Evolutionary conservation across 768 basidiomycete genomes (phyloP).

Genomic region (Hypholoma fasciculare): DNA sequence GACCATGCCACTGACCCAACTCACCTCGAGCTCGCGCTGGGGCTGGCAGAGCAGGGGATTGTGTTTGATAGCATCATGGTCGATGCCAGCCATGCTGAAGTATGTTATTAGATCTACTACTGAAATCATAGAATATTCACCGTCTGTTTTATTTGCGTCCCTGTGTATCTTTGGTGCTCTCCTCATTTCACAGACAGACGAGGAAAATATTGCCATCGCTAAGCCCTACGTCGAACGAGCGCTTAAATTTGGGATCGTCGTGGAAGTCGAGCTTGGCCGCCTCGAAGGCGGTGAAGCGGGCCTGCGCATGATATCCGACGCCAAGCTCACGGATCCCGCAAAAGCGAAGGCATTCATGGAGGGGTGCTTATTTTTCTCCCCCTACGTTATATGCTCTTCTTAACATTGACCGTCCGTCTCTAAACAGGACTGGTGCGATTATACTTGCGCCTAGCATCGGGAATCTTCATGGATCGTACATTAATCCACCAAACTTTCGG

Average conservation of each 20-base stretch:
- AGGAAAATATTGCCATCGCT: slow-evolving; percentile 45
- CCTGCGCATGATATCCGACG: slow-evolving; percentile 43
- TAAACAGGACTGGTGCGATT: slow-evolving; percentile 38
- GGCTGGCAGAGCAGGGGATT: slow-evolving; percentile 44
- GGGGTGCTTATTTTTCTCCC: slow-evolving; percentile 22
- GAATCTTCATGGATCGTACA: slow-evolving; percentile 45
- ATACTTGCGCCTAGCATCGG: slow-evolving; percentile 50
- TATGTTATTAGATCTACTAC: slow-evolving; percentile 7
- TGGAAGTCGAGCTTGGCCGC: slow-evolving; percentile 49
- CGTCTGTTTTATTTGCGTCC: not conserved
- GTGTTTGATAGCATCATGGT: slow-evolving; percentile 53
- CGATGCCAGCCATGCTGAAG: slow-evolving; percentile 49
- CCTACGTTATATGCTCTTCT: not conserved
- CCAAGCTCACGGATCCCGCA: slow-evolving; percentile 44
- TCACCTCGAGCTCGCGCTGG: slow-evolving; percentile 44
- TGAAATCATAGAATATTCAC: too few relatives aligned
- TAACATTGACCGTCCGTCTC: not conserved
- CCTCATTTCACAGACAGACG: slow-evolving; percentile 36
- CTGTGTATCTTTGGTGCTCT: not conserved
- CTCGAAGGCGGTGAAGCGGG: slow-evolving; percentile 52
- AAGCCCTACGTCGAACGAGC: slow-evolving; percentile 46
- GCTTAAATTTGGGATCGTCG: slow-evolving; percentile 35
- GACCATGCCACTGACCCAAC: slow-evolving; percentile 49
- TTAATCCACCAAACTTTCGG: slow-evolving; percentile 45
- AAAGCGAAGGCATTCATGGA: slow-evolving; percentile 44